Base-by-base conservation (phyloP, 169 alveolate species). In the Babesia microti region DNA sequence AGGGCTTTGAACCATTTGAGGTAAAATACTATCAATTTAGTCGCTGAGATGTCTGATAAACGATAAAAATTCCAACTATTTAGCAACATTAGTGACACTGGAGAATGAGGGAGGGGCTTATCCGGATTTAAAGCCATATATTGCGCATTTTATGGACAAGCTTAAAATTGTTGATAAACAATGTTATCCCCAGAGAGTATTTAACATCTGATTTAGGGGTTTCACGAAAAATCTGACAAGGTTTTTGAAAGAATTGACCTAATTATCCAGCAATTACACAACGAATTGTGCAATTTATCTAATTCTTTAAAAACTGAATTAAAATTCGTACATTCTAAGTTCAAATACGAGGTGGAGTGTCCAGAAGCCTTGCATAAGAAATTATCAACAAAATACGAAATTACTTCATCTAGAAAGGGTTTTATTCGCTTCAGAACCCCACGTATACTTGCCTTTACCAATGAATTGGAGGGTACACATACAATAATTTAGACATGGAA, bases 371-470 rank as follows among this genome's bases (percentile, higher is more conserved):
- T 73, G 0, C 83, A 83, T 32, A 66, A 70, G 41, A 58, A 75
- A 3, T 58, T 71, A 43, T 40, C 50, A 23, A 66, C 70, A 21
- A 36, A 59, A 9, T 41, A 46, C 32, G 97, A 91, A 57, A 84
- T 89, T 23, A 91, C 99, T 3, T 84, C 95, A 0, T 72, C 93
- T 14, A 79, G 91, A 42, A 69, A 87, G 21, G 97, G 97, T 2
- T 89, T 51, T 44, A 74, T 89, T 36, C 65, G 98, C 36, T 85
- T 85, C 52, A 86, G 79, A 28, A 88, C 92, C 29, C 68, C 54
- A 12, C 66, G 73, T 21, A 58, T 65, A 35, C 60, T 75, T 3
- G 23, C 48, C 26, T 41, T 57, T 22, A 23, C 42, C 5, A n/a
- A 52, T 9, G 41, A 50, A 23, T 23, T 57, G 59, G 72, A 39